phyloP scores from a whole-genome alignment of 192 early-diverging fungal genomes.

The Cladochytrium replicatum region DNA sequence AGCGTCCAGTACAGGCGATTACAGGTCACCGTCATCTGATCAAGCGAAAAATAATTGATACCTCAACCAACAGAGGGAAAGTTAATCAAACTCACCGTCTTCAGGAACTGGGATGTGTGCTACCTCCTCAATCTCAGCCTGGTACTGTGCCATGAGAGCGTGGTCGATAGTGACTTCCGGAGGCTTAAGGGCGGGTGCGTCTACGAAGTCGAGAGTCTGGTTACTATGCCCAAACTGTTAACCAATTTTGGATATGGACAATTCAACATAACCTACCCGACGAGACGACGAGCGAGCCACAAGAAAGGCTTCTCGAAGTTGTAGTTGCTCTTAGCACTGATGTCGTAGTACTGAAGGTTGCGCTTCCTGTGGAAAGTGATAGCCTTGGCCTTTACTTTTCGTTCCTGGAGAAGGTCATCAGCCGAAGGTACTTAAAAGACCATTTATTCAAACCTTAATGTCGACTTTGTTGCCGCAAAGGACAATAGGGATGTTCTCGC shows the following conservation, averaged over 20 bases:
- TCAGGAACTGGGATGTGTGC: slow-evolving; percentile 81
- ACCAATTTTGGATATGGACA: slow-evolving; percentile 12
- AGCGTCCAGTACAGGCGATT: no score
- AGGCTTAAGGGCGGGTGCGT: slow-evolving; percentile 91
- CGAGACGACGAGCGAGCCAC: slow-evolving; percentile 97
- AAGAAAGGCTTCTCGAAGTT: slow-evolving; percentile 99
- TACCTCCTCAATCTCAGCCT: slow-evolving; percentile 66
- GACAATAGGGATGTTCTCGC: slow-evolving; percentile 99
- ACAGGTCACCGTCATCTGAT: neutral
- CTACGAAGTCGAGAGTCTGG: slow-evolving; percentile 90
- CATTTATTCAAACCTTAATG: slow-evolving; percentile 80
- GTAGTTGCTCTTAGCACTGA: slow-evolving; percentile 99
- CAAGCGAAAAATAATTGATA: neutral
- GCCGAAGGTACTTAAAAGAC: neutral
- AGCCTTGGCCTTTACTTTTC: slow-evolving; percentile 99
- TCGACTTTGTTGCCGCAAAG: slow-evolving; percentile 99
- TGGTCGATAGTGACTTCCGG: slow-evolving; percentile 86
- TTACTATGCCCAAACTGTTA: slow-evolving; percentile 40
- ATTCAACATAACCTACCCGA: slow-evolving; percentile 58
- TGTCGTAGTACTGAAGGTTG: slow-evolving; percentile 99
- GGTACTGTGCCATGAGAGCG: slow-evolving; percentile 65
- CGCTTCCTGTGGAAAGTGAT: slow-evolving; percentile 99
- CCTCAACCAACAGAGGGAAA: neutral
- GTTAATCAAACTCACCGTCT: slow-evolving; percentile 40
- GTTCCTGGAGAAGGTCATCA: slow-evolving; percentile 48